Evolutionary conservation across 2,329 filamentous ascomycete genomes (phyloP), one percentile per base, ranked within the genome.

Genomic region (Aspergillus ruber): DNA sequence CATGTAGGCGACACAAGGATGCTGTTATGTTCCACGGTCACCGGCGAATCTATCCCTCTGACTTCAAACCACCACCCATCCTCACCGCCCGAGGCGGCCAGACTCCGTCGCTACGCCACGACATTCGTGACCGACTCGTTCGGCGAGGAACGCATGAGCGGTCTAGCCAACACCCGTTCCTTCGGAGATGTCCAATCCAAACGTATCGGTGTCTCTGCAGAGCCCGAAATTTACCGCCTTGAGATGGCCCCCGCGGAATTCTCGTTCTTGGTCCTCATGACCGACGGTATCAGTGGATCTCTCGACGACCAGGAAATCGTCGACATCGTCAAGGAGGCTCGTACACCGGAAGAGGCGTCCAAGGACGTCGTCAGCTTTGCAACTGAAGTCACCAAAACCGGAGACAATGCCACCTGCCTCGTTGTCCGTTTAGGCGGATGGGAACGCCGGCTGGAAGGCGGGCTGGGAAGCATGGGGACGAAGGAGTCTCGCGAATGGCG

Each of bases 1-100:
- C 93, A 98, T 64, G 90, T 96, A 2, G 93, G 93, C 50, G 93
- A 98, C 66, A 96, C 90, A 1, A 83, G 93, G 45, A 85, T 96
- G 51, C 75, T 98, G 2, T 81, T 98, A 27, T 97, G 90, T 71
- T 85, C 90, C 46, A 95, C 91, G 0, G 78, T 80, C 12, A 91
- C 88, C 1, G 93, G 93, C 6, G 76, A 83, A 40, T 84, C 90
- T 1, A 79, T 87, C 2, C 86, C 91, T 0, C 67, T 95, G 33
- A 97, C 93, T 0, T 88, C 85, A 17, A 89, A 95, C 65, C 93
- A 98, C 68, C 93, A 95, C 64, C 91, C 93, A 0, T 87, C 84
- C n/a, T 82, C 86, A 4, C 93, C 93, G 0, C 77, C 83, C 47
- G 93, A 98, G 73, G 84, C 86, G 8, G 84, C 82, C 38, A 82